Evolutionary conservation across 176 grass and related monocot genomes (phyloP), one percentile per base, ranked within the genome.

Genomic region (Poa annua): DNA sequence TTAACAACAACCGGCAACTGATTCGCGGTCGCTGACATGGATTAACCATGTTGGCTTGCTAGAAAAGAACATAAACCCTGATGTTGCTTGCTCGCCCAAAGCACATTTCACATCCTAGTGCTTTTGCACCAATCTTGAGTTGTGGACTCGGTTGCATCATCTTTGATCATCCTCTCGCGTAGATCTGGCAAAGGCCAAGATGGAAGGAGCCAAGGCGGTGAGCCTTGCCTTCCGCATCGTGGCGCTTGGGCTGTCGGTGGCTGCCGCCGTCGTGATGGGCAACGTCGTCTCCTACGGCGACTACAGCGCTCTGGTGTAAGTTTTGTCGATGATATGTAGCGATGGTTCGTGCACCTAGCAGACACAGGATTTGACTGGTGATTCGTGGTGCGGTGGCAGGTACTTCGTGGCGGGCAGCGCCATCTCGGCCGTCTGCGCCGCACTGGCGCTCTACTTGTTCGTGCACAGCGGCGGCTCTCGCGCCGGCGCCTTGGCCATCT

Each of bases 191-290:
- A 81, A 77, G 76, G 69, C 14, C 8, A 34, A 73, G 4, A 60
- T 35, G 20, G 20, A 55, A 4, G n/a, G 33, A 1, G 68, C 49
- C 0, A 88, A 72, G 47, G 85, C 81, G 25, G 52, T 25, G 51
- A 64, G 80, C 67, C 53, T 92, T 17, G 7, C 55, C 19, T 78
- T 45, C 51, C 83, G 90, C 17, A 83, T 92, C 56, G 17, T 39
- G 2, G 57, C 65, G 22, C 16, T 85, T 0, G 73, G 13, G 42
- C 51, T 92, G 48, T 64, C 79, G 19, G 83, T 83, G 50, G 86
- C 79, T 4, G 79, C 86, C 21, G 67, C 83, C 57, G 68, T 83
- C 11, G 86, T 92, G 79, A 92, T 86, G 83, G 83, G 8, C 49
- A 1, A 6, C 77, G 5, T n/a, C 41, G 79, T 88, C 32, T 78